These are phyloP conservation scores for Durotheca rogersii DNA, from an alignment of 495 filamentous ascomycete species.

Conservation along the genomic window DNA sequence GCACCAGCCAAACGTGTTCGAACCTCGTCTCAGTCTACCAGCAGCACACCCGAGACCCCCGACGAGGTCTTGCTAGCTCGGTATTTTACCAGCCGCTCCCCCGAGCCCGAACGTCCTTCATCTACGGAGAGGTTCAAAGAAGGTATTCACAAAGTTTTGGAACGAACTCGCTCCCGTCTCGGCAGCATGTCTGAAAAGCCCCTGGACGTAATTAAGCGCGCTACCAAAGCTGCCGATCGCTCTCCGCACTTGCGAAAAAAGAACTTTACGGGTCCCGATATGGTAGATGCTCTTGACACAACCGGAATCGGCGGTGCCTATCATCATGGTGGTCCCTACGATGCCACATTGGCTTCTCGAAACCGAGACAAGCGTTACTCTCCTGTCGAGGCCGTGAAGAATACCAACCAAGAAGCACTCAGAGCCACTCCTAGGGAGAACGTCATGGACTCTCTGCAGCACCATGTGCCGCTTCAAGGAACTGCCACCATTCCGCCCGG, in stretches of 20 bases:
- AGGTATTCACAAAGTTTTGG: not conserved
- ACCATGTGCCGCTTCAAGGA: constrained; percentile 83
- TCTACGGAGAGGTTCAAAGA: not conserved
- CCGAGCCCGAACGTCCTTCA: not conserved
- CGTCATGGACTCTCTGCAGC: constrained; percentile 69
- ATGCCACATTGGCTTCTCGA: constrained; percentile 72
- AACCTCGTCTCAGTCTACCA: not conserved
- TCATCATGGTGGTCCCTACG: constrained; percentile 92
- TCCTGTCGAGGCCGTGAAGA: constrained; percentile 75
- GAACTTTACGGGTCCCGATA: constrained; percentile 68
- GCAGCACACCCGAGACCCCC: not conserved
- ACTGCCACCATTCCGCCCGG: constrained; percentile 76
- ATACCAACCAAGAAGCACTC: constrained; percentile 74
- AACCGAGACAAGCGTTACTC: constrained; percentile 63
- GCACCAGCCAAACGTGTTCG: too few relatives aligned
- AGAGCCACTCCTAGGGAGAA: constrained; percentile 81
- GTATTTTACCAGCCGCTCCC: not conserved
- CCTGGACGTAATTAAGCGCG: constrained; percentile 59
- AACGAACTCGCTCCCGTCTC: constrained; percentile 23
- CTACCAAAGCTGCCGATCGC: constrained; percentile 61
- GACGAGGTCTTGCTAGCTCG: not conserved
- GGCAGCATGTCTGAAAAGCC: constrained; percentile 63
- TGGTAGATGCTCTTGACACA: constrained; percentile 77
- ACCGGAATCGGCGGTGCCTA: constrained; percentile 59
- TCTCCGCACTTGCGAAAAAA: constrained; percentile 62